These are phyloP conservation scores for Drosera capensis DNA, from an alignment of 148 eudicot species.

Conservation along the genomic window DNA sequence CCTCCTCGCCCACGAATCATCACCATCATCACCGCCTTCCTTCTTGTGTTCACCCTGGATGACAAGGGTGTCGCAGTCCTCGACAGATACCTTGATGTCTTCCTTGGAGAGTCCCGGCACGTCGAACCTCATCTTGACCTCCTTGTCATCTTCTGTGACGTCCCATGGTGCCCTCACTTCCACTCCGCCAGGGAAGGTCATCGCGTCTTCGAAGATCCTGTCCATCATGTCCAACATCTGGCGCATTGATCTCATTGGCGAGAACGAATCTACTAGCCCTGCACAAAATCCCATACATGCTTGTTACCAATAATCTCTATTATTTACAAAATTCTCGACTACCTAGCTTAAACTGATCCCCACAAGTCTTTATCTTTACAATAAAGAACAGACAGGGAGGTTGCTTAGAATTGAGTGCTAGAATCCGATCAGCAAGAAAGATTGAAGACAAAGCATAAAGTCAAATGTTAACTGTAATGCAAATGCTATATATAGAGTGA, in stretches of 20 bases:
- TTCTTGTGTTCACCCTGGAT: conserved; percentile 37
- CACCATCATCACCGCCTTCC: conserved; percentile 17
- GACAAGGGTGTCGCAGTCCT: conserved; percentile 41
- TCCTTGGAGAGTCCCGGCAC: conserved; percentile 66
- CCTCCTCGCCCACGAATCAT: conserved; percentile 22
- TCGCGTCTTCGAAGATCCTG: conserved; percentile 43
- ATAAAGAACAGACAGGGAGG: no score
- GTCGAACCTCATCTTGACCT: conserved; percentile 71
- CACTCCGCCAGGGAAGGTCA: conserved; percentile 31
- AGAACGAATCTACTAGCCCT: conserved; percentile 58
- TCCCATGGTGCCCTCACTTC: conserved; percentile 67
- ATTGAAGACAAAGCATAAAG: no score
- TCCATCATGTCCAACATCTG: conserved; percentile 70
- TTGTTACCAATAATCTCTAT: background rate
- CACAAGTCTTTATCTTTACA: no score
- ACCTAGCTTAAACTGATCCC: no score
- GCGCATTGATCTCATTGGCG: conserved; percentile 67
- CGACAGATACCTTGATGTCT: conserved; percentile 41
- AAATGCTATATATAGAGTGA: no score
- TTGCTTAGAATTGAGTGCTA: no score
- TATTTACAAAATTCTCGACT: no score
- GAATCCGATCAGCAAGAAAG: no score
- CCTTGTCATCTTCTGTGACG: conserved; percentile 42
- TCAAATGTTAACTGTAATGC: no score
- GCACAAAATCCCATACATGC: background rate